These are phyloP conservation scores for Pseudogymnoascus sp. DNA, from an alignment of 2,329 filamentous ascomycete genomes.

Conservation along the genomic window DNA sequence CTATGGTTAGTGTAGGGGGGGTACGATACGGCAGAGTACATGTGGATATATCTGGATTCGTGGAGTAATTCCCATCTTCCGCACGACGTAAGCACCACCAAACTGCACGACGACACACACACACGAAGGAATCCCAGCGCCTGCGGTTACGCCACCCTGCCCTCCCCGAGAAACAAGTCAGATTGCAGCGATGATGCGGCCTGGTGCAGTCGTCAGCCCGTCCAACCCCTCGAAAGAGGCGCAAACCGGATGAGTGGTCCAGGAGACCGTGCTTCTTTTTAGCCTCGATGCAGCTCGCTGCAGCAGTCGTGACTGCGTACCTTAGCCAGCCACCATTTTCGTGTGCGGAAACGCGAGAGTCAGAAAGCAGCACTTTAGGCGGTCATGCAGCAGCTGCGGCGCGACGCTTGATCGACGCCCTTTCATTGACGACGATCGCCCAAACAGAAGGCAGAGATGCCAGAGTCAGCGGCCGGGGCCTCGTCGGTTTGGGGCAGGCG, in stretches of 20 bases:
- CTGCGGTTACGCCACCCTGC: neutral
- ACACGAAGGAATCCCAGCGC: conserved; percentile 1
- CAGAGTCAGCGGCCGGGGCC: neutral
- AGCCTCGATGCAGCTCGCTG: neutral
- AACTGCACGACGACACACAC: neutral
- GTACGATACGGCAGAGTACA: conserved; percentile 2
- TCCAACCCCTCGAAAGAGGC: neutral
- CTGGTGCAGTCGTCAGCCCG: conserved; percentile 2
- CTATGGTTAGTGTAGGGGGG: neutral
- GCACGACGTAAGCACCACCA: conserved; percentile 1
- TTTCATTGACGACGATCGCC: neutral
- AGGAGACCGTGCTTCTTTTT: conserved; percentile 2
- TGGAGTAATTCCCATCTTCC: conserved; percentile 1
- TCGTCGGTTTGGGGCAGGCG: neutral
- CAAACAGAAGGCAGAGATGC: neutral
- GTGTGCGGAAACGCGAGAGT: neutral
- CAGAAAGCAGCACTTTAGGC: conserved; percentile 1
- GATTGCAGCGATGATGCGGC: conserved; percentile 5
- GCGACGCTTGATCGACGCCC: conserved; percentile 1
- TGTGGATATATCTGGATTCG: conserved; percentile 7
- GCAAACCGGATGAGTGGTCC: conserved; percentile 4
- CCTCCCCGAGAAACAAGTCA: conserved; percentile 6
- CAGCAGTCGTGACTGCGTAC: neutral
- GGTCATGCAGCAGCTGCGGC: neutral
- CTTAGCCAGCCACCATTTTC: conserved; percentile 3